phyloP scores from a whole-genome alignment of 2,329 filamentous ascomycete genomes.

The Penicillium hordei region DNA sequence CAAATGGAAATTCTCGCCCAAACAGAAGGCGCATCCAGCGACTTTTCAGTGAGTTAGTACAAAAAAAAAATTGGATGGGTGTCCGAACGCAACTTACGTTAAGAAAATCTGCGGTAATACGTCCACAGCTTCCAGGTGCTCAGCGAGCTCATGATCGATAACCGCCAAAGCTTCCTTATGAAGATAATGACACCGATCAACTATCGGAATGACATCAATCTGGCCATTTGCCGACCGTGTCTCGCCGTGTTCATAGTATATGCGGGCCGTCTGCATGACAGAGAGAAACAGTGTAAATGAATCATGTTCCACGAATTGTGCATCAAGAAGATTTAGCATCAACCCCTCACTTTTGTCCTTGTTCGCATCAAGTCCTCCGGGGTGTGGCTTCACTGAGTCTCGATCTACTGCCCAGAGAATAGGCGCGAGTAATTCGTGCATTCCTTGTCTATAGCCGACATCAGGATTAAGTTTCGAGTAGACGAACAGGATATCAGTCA shows the following conservation, averaged over 20 bases:
- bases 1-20: constrained; percentile 87
- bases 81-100: constrained; percentile 59
- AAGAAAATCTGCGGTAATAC: constrained; percentile 96
- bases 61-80: not conserved
- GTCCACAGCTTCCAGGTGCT: constrained; percentile 78
- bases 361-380: constrained; percentile 17
- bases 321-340: constrained; percentile 69
- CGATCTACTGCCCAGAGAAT: constrained; percentile 80
- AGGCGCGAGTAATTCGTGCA: constrained; percentile 94
- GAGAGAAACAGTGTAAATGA: constrained; percentile 80
- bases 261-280: constrained; percentile 83
- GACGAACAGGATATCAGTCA: constrained; percentile 87
- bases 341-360: constrained; percentile 45
- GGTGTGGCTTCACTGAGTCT: constrained; percentile 67
- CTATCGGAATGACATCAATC: constrained; percentile 65
- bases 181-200: constrained; percentile 80
- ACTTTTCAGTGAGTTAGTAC: constrained; percentile 45
- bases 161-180: constrained; percentile 77
- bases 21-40: constrained; percentile 94
- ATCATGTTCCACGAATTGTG: constrained; percentile 80
- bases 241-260: constrained; percentile 76
- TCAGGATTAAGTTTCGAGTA: constrained; percentile 90
- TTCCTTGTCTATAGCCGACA: constrained; percentile 92
- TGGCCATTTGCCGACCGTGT: constrained; percentile 44
- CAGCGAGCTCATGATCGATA: constrained; percentile 78